Evolutionary conservation across 2,329 filamentous ascomycete species (phyloP).

Genomic region (Neofusicoccum parvum): DNA sequence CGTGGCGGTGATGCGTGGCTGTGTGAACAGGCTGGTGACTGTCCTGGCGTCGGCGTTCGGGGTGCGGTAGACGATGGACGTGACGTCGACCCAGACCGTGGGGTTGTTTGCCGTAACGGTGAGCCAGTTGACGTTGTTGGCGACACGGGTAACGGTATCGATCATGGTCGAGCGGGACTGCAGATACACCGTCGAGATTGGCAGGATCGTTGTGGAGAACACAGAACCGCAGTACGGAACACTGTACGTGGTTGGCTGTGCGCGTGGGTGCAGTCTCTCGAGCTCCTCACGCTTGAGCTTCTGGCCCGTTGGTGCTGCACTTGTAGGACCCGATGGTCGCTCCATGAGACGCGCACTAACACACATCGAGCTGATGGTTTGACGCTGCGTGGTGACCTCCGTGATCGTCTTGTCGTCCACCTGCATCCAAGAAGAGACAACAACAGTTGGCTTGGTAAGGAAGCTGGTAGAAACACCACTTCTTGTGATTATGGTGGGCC

Average conservation of each 20-base stretch:
- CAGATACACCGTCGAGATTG: neutral
- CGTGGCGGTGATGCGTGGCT: neutral
- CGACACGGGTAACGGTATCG: slow-evolving; percentile 9
- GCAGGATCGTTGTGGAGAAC: slow-evolving; percentile 11
- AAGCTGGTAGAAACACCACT: slow-evolving; percentile 5
- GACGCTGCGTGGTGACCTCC: neutral
- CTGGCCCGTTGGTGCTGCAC: neutral
- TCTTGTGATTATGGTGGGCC: neutral
- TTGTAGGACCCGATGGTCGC: neutral
- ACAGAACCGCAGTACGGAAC: slow-evolving; percentile 12
- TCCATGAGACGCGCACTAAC: slow-evolving; percentile 6
- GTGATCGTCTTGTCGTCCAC: slow-evolving; percentile 9
- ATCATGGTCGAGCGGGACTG: neutral
- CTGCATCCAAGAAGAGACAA: neutral
- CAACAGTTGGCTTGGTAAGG: slow-evolving; percentile 4
- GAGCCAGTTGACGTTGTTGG: slow-evolving; percentile 1
- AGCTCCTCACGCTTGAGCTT: neutral
- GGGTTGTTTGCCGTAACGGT: slow-evolving; percentile 3
- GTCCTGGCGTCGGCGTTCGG: neutral
- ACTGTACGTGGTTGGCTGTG: neutral
- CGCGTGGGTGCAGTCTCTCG: neutral
- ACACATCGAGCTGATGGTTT: slow-evolving; percentile 6
- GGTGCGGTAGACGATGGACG: neutral
- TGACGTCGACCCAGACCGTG: slow-evolving; percentile 3
- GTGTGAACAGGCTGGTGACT: neutral